phyloP scores from a whole-genome alignment of 306 rosid genomes.

The Nissolia schottii region DNA sequence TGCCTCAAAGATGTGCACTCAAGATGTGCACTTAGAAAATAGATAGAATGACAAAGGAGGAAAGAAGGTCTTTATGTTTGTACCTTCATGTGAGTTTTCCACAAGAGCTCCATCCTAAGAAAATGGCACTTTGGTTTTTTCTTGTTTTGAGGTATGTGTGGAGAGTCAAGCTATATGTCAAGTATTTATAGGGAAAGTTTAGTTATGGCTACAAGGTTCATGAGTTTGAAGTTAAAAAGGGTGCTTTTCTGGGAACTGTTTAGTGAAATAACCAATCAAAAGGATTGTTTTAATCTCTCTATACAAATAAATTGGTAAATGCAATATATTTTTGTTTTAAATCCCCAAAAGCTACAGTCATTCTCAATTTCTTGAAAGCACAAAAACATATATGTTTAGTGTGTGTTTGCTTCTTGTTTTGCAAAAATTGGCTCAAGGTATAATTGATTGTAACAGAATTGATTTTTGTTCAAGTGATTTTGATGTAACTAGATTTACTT shows the following conservation, averaged over 20 bases:
- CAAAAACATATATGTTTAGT: background rate
- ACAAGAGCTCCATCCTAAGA: constrained; percentile 29
- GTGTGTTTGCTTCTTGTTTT: too few relatives aligned
- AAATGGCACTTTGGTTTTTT: constrained; percentile 25
- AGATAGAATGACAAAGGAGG: constrained; percentile 1
- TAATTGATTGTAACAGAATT: too few relatives aligned
- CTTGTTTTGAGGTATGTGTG: constrained; percentile 16
- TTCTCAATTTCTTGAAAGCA: background rate
- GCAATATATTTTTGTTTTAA: background rate
- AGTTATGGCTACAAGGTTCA: background rate
- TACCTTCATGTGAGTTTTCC: constrained; percentile 27
- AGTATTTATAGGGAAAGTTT: constrained; percentile 31
- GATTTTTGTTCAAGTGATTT: too few relatives aligned
- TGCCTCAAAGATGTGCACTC: background rate
- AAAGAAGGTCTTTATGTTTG: constrained; percentile 19
- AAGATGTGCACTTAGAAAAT: background rate
- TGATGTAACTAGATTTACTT: too few relatives aligned
- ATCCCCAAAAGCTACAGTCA: background rate
- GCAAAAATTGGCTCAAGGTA: too few relatives aligned
- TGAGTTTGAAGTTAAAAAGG: constrained; percentile 13
- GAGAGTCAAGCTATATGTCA: background rate
- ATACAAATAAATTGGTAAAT: background rate
- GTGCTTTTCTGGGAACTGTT: background rate
- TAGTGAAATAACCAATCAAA: constrained; percentile 1
- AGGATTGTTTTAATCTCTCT: background rate